Base-by-base conservation (phyloP, 1,284 basidiomycete genomes). In the Sphagnurus paluster region DNA sequence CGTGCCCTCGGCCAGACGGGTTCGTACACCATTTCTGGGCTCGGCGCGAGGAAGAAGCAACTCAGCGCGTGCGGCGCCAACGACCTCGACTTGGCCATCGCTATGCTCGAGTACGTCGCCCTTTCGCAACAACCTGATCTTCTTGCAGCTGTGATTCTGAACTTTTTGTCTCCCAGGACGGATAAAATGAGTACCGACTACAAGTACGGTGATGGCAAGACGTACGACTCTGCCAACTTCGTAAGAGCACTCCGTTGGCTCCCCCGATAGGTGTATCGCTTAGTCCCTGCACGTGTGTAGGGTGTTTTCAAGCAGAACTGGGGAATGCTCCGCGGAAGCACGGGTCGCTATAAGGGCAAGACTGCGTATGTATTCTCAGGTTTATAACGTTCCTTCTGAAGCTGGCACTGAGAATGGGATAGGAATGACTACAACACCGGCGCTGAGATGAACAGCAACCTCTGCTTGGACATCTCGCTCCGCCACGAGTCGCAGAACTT, bases 221-320 rank as follows among this genome's bases (percentile, higher is more conserved):
- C 48, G 8, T 10, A 25, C 14, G 48, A 50, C 26, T 35, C 48
- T 5, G 43, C 44, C 19, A 50, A 50, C 28, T 45, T 46, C 29
- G 44, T 50, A 20, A 29, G 32, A 23, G 13, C 37, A 13, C 20
- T 24, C 16, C 32, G 13, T n/a, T 33, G 6, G 25, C 6, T 26
- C 25, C 6, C 25, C 7, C 25, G 32, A n/a, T 33, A 5, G 32
- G 16, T 33, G 24, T 13, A 6, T n/a, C n/a, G 23, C 37, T 23
- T 4, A 26, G 4, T 8, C n/a, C 11, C 20, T 16, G 16, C 16
- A 21, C 37, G 4, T 13, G n/a, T 32, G 7, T 21, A 50, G 48
- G 48, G 48, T 23, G 48, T 50, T 14, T 50, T 50, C 48, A 50
- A 50, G 39, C 48, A 50, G 33, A 50, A 50, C 39, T 50, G 48